Evolutionary conservation across 2,329 filamentous ascomycete genomes (phyloP), one percentile per base, ranked within the genome.

Genomic region (Cylindrodendrum hubeiense): DNA sequence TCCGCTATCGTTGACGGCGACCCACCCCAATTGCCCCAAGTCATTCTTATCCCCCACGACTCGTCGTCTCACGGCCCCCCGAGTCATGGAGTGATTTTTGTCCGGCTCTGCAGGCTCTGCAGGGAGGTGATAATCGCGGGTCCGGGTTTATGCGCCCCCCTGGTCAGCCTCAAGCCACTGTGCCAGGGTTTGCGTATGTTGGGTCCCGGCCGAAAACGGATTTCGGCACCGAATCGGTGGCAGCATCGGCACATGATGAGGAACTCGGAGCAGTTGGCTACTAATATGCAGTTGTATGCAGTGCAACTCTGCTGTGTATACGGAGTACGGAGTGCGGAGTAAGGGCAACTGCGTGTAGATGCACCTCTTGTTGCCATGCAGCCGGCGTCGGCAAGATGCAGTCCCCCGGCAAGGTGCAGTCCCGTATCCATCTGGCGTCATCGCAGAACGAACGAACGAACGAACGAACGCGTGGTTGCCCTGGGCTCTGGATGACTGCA

Each of bases 181-280:
- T 8, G 21, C 19, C 28, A 59, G 28, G 55, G 2, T 33, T 43
- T 26, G 33, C 10, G 34, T 6, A 7, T 39, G 34, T 49, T 15
- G 24, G 22, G 24, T 56, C 43, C 54, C 67, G 63, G 71, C 71
- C 66, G 59, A 66, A 60, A 62, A 44, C 69, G 67, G 66, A 47
- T 50, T 67, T 73, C 68, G 68, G 68, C 61, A 59, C 66, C 71
- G 52, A 65, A 19, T 17, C 51, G 64, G 63, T 49, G 30, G 28
- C 56, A 60, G 43, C 12, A 47, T 61, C n/a, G 41, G 56, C 53
- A 43, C 26, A 7, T 47, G 44, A 26, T n/a, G n/a, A n/a, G n/a
- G n/a, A n/a, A n/a, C n/a, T n/a, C n/a, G n/a, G n/a, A n/a, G n/a
- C n/a, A n/a, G n/a, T n/a, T n/a, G n/a, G n/a, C n/a, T n/a, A n/a